These are phyloP conservation scores for Macrolepiota fuliginosa DNA, from an alignment of 768 basidiomycete species.

Conservation along the genomic window DNA sequence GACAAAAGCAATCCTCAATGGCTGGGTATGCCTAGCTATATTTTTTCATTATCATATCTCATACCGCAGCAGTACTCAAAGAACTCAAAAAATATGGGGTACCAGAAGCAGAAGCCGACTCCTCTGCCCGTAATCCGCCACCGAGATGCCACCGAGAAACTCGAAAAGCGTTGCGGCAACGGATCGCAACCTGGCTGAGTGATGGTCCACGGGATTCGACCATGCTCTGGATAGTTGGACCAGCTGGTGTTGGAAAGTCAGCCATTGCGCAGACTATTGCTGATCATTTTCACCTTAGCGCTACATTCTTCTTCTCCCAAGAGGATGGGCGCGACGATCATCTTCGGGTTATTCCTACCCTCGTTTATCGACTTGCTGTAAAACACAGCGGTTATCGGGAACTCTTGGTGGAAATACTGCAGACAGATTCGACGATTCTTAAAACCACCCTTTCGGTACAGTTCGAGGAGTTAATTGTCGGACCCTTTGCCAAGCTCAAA, in stretches of 20 bases:
- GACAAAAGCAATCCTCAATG: neutral
- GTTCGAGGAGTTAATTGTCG: neutral
- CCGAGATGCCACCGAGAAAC: constrained; percentile 9
- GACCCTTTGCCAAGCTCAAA: neutral
- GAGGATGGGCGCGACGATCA: neutral
- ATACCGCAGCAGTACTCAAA: neutral
- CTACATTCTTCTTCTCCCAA: constrained; percentile 4
- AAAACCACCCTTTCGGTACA: neutral
- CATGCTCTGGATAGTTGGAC: constrained; percentile 4
- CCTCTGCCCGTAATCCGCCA: constrained; percentile 3
- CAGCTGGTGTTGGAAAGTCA: constrained; percentile 8
- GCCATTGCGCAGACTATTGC: constrained; percentile 5
- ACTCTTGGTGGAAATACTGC: neutral
- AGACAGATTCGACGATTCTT: neutral
- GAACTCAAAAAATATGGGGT: neutral
- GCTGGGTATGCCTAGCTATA: neutral
- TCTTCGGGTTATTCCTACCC: neutral
- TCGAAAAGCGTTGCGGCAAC: neutral
- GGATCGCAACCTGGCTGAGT: neutral
- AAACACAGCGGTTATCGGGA: neutral
- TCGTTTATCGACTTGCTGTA: constrained; percentile 6
- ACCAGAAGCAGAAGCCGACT: constrained; percentile 1
- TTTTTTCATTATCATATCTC: neutral
- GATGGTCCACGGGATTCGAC: neutral
- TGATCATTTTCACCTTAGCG: neutral